Base-by-base conservation (phyloP, 2,329 filamentous ascomycete species). In the Fusarium denticulatum region DNA sequence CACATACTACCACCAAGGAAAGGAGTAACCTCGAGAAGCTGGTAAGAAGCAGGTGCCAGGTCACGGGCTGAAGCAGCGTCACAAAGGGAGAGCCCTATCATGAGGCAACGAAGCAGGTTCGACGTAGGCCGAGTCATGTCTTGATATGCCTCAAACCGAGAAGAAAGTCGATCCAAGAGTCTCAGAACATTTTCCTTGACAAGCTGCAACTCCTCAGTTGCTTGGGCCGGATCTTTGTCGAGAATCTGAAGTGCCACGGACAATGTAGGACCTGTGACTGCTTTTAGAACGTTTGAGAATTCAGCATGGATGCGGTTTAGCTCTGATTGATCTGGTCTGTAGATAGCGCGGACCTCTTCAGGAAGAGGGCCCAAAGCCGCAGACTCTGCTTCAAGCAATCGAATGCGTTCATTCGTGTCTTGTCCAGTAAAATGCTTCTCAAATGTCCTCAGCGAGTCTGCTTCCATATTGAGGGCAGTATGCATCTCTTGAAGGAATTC, bases 81-180 rank as follows among this genome's bases (percentile, higher is more conserved):
- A 60, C 86, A 88, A 42, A 97, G 82, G 2, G 89, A 92, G 37
- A 97, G 82, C 6, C 94, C 95, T 67, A 97, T 85, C 73, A 92
- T 90, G 15, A 98, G 84, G 75, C 94, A 94, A 65, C 93, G 90
- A 47, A 98, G 85, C 72, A 98, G 93, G 59, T 93, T 94, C 49
- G 94, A 87, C 16, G 94, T 88, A 8, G 94, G 95, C 49, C 89
- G 86, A 1, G 93, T 93, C 75, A 98, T 89, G 79, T 99, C 96
- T 69, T 94, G 93, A 77, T 98, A 98, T 20, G 91, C 90, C 43
- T 91, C 88, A 79, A 95, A 97, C 40, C 90, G 87, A 36, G 89
- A 86, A 4, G 87, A 88, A 13, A 99, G 87, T 49, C 95, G 89
- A 60, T 88, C 85, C 56, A 93, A 89, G 43, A 97, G 89, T 69